A percentile compares a stretch with the other conserved stretches of the same genome.
Conservation (phyloP, 441 rosid species). For the Adansonia rubrostipa region DNA sequence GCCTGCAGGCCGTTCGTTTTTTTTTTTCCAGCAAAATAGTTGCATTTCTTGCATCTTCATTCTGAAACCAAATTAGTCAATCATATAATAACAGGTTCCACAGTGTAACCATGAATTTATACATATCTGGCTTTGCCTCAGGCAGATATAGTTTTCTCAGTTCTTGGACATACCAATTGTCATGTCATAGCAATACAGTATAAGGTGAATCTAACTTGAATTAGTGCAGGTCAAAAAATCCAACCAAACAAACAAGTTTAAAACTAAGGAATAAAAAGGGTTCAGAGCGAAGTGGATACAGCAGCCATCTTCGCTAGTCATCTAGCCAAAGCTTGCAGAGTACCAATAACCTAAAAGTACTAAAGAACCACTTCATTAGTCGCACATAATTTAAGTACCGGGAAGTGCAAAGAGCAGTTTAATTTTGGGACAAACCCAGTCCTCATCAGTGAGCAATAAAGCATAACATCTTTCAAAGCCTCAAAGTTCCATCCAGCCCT, state of each 20-base stretch:
- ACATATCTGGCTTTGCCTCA: background rate
- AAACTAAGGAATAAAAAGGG: too few species aligned
- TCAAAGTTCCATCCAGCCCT: slow-evolving; percentile 47
- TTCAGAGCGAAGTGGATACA: background rate
- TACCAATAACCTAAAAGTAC: background rate
- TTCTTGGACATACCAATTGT: background rate
- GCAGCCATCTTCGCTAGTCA: background rate
- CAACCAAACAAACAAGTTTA: background rate
- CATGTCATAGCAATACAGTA: background rate
- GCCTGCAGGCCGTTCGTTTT: background rate
- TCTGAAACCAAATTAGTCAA: background rate
- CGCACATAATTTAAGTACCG: slow-evolving; percentile 28
- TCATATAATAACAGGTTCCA: background rate
- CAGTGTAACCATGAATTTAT: background rate
- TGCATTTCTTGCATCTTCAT: background rate
- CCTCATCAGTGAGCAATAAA: slow-evolving; percentile 32
- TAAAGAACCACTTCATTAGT: slow-evolving; percentile 14
- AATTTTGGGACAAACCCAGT: slow-evolving; percentile 24
- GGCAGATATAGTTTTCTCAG: background rate
- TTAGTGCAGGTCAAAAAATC: background rate
- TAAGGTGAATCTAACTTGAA: background rate
- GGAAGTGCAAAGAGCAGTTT: slow-evolving; percentile 25
- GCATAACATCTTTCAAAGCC: slow-evolving; percentile 44
- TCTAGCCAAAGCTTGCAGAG: slow-evolving; percentile 1
- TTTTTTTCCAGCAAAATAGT: too few species aligned